Evolutionary conservation across 1,284 basidiomycete species (phyloP).

Genomic region (Malassezia sympodialis): DNA sequence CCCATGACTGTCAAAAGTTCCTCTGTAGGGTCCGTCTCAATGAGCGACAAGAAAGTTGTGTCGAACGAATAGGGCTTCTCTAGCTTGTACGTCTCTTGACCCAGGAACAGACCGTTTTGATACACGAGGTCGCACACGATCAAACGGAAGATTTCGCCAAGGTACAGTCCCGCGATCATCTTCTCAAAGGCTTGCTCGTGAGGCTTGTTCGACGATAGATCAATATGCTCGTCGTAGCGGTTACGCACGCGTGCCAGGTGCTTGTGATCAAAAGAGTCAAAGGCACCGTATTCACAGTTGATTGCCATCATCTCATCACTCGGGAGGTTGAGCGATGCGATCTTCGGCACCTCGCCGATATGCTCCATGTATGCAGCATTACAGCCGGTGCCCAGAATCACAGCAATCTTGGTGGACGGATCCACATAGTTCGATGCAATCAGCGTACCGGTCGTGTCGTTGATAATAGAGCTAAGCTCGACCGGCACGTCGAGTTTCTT

Average conservation of each 20-base stretch:
- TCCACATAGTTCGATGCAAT: slow-evolving; percentile 95
- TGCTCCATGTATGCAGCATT: slow-evolving; percentile 80
- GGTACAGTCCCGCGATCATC: slow-evolving; percentile 94
- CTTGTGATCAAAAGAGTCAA: slow-evolving; percentile 90
- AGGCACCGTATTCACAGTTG: slow-evolving; percentile 95
- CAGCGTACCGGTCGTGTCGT: slow-evolving; percentile 93
- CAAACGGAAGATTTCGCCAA: slow-evolving; percentile 88
- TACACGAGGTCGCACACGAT: slow-evolving; percentile 92
- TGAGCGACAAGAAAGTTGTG: slow-evolving; percentile 89
- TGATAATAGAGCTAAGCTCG: slow-evolving; percentile 51
- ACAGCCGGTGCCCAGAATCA: slow-evolving; percentile 96
- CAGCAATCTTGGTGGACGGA: slow-evolving; percentile 77
- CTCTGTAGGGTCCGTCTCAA: slow-evolving; percentile 97
- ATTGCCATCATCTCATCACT: slow-evolving; percentile 75
- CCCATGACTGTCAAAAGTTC: slow-evolving; percentile 91
- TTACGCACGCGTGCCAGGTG: slow-evolving; percentile 67
- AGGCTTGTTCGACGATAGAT: slow-evolving; percentile 89
- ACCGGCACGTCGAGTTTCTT: slow-evolving; percentile 54
- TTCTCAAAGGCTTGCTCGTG: slow-evolving; percentile 92
- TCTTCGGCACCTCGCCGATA: slow-evolving; percentile 64
- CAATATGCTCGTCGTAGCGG: slow-evolving; percentile 85
- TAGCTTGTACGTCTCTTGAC: slow-evolving; percentile 91
- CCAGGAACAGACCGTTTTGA: slow-evolving; percentile 88
- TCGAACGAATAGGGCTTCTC: slow-evolving; percentile 86
- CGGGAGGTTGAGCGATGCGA: slow-evolving; percentile 62